Percentiles rank a stretch among this genome's conserved stretches.
phyloP scores from a whole-genome alignment of 768 basidiomycete species.

The Lepiota brunneoincarnata region DNA sequence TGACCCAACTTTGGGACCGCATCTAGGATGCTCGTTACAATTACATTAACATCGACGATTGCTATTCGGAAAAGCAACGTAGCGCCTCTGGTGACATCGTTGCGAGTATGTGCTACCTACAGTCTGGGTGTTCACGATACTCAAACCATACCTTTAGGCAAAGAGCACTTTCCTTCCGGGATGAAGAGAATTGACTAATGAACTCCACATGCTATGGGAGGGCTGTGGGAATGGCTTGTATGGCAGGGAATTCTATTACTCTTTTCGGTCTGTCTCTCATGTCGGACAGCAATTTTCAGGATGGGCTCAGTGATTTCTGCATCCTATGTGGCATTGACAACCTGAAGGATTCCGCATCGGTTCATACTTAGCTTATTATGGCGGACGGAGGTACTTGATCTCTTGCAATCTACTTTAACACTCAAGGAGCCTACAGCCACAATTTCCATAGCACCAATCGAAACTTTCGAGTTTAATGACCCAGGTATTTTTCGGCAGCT shows the following conservation, averaged over 20 bases:
- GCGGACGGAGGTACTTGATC: constrained; percentile 42
- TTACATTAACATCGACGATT: constrained; percentile 63
- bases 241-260: too few species aligned
- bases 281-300: too few species aligned
- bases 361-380: constrained; percentile 47
- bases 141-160: constrained; percentile 30
- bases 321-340: too few species aligned
- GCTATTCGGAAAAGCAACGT: constrained; percentile 59
- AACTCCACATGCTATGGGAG: constrained; percentile 53
- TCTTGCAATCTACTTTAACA: background rate
- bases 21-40: constrained; percentile 54
- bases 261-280: too few species aligned
- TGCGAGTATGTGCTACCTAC: constrained; percentile 37
- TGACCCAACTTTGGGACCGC: background rate
- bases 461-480: too few species aligned
- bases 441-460: constrained; percentile 31
- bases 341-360: constrained; percentile 50
- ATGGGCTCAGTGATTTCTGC: too few species aligned
- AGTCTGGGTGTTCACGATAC: background rate
- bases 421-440: constrained; percentile 17
- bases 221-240: too few species aligned
- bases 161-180: constrained; percentile 51
- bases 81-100: constrained; percentile 52
- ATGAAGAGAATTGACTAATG: constrained; percentile 55
- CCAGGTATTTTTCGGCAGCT: constrained; percentile 38